Base-by-base conservation (phyloP, 2,329 filamentous ascomycete genomes). In the Keithomyces neogunnii region DNA sequence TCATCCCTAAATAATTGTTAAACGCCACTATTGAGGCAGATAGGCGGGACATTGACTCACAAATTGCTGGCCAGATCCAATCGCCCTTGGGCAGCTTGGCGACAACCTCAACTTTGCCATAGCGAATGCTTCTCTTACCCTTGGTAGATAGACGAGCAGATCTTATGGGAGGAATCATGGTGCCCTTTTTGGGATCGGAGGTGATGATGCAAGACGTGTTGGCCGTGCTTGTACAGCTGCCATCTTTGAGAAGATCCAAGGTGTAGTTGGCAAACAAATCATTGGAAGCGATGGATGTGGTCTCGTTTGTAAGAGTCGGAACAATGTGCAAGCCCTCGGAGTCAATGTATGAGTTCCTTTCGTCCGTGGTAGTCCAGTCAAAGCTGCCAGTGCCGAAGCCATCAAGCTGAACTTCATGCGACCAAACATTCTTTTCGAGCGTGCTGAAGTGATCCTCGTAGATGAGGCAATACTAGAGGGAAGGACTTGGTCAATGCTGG, bases 11-110 rank as follows among this genome's bases (percentile, higher is more conserved):
- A 42, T 32, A n/a, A 31, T 26, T 45, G 28, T 39, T 45, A 44
- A 28, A 44, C 26, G 38, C 5, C 2, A 4, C 3, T 2, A 36
- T 39, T 28, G 47, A 7, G 36, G n/a, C 13, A 4, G 13, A 30
- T 4, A 11, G 28, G 10, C 32, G 9, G 33, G 38, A 13, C 19
- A 10, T 31, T 35, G 29, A 50, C 55, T 54, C 50, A 58, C 68
- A 70, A 45, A 73, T 70, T 40, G 72, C 73, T 55, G 67, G 76
- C 77, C 76, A 80, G 29, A 81, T 61, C 77, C 77, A 81, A 59
- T 80, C 74, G 4, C 77, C 77, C 35, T 62, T 62, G 5, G 77
- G 75, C 57, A 80, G 60, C 53, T 75, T 73, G 19, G 77, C 77
- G 3, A 72, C 69, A 6, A 81, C 74, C 57, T 81, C 78, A 33